A percentile compares a stretch with the other conserved stretches of the same genome.
Conservation (phyloP, 306 rosid genomes). For the Vigna trinervia region DNA sequence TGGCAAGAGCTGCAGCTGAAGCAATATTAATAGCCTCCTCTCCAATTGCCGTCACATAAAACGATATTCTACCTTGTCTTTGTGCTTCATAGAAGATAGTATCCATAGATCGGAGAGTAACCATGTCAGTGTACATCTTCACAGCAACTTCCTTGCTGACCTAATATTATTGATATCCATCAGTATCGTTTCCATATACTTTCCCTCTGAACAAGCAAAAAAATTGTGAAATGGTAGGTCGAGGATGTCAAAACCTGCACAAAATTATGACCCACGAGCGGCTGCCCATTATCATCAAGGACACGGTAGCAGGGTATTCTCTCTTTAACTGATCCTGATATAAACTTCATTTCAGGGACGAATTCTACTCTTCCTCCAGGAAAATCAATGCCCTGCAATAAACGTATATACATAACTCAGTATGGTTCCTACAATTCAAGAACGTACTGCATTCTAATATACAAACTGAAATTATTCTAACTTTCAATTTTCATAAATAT, state of each 20-base stretch:
- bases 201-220: conserved; percentile 3
- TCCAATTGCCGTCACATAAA: conserved; percentile 75
- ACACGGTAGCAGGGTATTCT: conserved; percentile 72
- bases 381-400: conserved; percentile 63
- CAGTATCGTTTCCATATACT: conserved; percentile 10
- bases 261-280: conserved; percentile 46
- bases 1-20: conserved; percentile 82
- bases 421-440: neutral
- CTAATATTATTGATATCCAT: conserved; percentile 48
- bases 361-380: conserved; percentile 80
- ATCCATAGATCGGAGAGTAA: conserved; percentile 89
- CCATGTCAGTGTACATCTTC: conserved; percentile 82
- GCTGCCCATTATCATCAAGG: conserved; percentile 75
- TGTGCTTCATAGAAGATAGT: conserved; percentile 88
- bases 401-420: neutral
- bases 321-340: conserved; percentile 59
- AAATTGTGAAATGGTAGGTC: neutral
- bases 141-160: conserved; percentile 64
- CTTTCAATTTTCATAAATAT: conserved; percentile 11
- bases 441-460: neutral
- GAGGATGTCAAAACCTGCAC: conserved; percentile 57
- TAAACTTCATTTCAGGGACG: conserved; percentile 62
- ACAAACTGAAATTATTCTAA: conserved; percentile 5
- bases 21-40: conserved; percentile 92
- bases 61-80: conserved; percentile 94